These are phyloP conservation scores for Cyberlindnera galapagoensis DNA, from an alignment of 805 yeast species.

Conservation along the genomic window DNA sequence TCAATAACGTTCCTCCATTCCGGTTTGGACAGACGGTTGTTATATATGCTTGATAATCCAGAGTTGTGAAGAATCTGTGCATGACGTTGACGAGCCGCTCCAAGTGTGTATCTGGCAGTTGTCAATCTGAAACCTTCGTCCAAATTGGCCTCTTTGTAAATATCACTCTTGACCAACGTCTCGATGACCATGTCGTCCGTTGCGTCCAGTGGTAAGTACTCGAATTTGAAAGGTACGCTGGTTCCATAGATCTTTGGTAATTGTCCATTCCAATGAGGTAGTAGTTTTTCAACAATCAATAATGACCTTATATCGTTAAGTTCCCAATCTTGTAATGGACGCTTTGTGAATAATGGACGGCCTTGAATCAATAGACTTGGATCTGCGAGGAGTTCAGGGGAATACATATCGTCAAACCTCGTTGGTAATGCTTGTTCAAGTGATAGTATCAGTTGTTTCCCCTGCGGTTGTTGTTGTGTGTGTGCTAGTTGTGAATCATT, in stretches of 20 bases:
- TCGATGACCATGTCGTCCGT: conserved; percentile 47
- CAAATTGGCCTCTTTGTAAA: conserved; percentile 59
- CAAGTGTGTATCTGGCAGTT: conserved; percentile 57
- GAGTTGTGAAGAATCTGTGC: conserved; percentile 26
- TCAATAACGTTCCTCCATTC: conserved; percentile 76
- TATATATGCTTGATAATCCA: conserved; percentile 13
- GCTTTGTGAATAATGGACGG: conserved; percentile 54
- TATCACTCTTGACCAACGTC: conserved; percentile 48
- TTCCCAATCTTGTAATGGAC: conserved; percentile 65
- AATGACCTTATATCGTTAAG: conserved; percentile 63
- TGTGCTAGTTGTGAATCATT: conserved; percentile 5
- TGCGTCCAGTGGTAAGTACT: conserved; percentile 44
- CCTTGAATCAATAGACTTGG: conserved; percentile 44
- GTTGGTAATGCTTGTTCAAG: conserved; percentile 48
- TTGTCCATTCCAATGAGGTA: conserved; percentile 50
- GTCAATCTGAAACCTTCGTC: conserved; percentile 46
- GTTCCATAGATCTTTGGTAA: conserved; percentile 37
- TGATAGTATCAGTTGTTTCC: conserved; percentile 18
- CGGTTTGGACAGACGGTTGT: conserved; percentile 34
- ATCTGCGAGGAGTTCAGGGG: conserved; percentile 45
- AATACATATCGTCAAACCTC: conserved; percentile 47
- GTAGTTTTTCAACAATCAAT: conserved; percentile 39
- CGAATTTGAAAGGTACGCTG: conserved; percentile 38
- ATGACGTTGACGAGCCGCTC: conserved; percentile 49
- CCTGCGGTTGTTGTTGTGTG: conserved; percentile 6